Evolutionary conservation across 2,329 filamentous ascomycete genomes (phyloP).

Genomic region (Bipolaris zeicola): DNA sequence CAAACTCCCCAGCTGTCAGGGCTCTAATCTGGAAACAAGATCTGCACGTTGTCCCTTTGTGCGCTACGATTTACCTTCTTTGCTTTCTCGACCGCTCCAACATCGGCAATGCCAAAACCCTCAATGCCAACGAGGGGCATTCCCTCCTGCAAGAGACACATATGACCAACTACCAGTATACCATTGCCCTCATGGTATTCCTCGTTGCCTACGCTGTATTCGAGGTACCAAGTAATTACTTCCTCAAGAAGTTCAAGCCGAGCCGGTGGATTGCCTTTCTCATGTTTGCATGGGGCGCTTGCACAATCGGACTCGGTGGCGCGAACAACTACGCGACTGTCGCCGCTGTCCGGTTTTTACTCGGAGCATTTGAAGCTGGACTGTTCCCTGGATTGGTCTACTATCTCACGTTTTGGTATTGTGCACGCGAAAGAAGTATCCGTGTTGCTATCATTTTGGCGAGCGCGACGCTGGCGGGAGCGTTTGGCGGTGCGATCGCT

Average conservation of each 20-base stretch:
- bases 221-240: conserved; percentile 62
- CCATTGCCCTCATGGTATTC: conserved; percentile 37
- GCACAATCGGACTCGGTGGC: conserved; percentile 54
- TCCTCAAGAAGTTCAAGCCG: conserved; percentile 64
- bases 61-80: conserved; percentile 68
- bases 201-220: conserved; percentile 46
- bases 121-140: conserved; percentile 65
- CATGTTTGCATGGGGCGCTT: conserved; percentile 53
- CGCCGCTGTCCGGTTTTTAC: conserved; percentile 50
- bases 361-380: conserved; percentile 40
- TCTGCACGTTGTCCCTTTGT: conserved; percentile 66
- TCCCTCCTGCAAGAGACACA: conserved; percentile 67
- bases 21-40: conserved; percentile 53
- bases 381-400: conserved; percentile 51
- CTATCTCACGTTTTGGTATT: conserved; percentile 63
- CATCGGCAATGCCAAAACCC: conserved; percentile 63
- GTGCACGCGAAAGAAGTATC: conserved; percentile 61
- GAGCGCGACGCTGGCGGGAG: conserved; percentile 62
- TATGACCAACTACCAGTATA: conserved; percentile 65
- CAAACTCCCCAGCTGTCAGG: background rate
- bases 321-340: conserved; percentile 51
- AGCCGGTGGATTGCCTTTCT: conserved; percentile 47
- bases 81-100: conserved; percentile 69
- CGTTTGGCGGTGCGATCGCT: conserved; percentile 62
- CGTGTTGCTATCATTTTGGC: conserved; percentile 63